Conservation (phyloP, 257 asterid genomes). For the Gentiana macrophylla region DNA sequence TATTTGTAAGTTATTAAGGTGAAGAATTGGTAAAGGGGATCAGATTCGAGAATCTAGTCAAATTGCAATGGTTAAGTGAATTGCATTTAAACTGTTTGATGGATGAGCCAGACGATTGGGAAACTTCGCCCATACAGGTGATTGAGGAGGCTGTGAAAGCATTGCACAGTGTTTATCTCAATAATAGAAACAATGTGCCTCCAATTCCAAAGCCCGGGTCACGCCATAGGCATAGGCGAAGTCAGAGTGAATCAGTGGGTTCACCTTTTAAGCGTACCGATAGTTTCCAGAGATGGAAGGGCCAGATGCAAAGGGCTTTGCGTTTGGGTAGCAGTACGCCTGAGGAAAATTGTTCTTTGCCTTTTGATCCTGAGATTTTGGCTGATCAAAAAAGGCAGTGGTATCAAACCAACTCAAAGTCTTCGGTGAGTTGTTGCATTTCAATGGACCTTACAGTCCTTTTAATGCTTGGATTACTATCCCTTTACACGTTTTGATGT, state of each 20-base stretch:
- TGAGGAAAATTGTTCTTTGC: constrained; percentile 27
- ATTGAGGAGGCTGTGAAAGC: constrained; percentile 56
- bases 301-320: constrained; percentile 59
- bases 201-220: constrained; percentile 17
- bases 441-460: background rate
- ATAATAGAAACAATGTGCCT: constrained; percentile 13
- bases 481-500: background rate
- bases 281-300: constrained; percentile 51
- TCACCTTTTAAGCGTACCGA: constrained; percentile 26
- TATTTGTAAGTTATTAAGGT: background rate
- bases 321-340: constrained; percentile 41
- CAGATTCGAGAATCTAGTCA: background rate
- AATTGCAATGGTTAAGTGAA: constrained; percentile 11
- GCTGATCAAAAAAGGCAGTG: constrained; percentile 92
- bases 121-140: constrained; percentile 47
- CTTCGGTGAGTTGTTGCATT: constrained; percentile 43
- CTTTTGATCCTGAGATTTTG: constrained; percentile 82
- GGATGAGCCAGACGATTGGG: constrained; percentile 35
- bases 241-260: constrained; percentile 45
- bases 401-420: constrained; percentile 69
- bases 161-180: constrained; percentile 26
- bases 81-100: constrained; percentile 18
- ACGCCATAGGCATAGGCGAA: constrained; percentile 36
- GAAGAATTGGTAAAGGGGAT: background rate
- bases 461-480: background rate